Percentiles rank a stretch among this genome's conserved stretches.
These are phyloP conservation scores for Metarhizium guizhouense DNA, from an alignment of 2,329 filamentous ascomycete genomes.

Conservation along the genomic window DNA sequence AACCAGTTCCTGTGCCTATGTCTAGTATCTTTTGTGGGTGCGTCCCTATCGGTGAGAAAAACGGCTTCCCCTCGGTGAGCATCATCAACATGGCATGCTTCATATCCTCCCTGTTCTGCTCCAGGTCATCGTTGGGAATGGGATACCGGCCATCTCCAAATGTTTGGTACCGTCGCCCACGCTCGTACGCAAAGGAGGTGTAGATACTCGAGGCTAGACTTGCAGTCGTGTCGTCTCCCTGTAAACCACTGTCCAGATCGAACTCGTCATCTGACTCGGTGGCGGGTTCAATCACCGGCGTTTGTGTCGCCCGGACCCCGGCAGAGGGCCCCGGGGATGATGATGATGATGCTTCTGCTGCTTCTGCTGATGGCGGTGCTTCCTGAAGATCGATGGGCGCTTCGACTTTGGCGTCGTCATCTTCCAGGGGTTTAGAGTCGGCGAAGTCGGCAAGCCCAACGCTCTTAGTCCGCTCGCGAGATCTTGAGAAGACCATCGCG, in stretches of 20 bases:
- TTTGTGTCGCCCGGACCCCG: background rate
- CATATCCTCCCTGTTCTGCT: conserved; percentile 30
- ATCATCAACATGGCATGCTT: conserved; percentile 29
- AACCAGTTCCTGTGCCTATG: conserved; percentile 24
- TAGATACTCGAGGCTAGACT: conserved; percentile 9
- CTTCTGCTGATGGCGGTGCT: background rate
- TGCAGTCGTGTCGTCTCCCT: conserved; percentile 3
- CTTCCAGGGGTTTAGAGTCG: background rate
- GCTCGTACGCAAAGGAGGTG: conserved; percentile 7
- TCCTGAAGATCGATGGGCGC: background rate
- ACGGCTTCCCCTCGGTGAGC: conserved; percentile 25
- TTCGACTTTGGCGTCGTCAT: background rate
- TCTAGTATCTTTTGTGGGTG: conserved; percentile 28
- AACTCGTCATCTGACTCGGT: conserved; percentile 5
- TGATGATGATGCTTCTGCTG: background rate
- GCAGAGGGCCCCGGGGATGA: background rate
- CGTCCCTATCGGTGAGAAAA: conserved; percentile 30
- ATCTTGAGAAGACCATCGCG: background rate
- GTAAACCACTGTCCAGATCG: conserved; percentile 1
- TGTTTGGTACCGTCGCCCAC: conserved; percentile 20
- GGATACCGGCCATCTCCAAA: conserved; percentile 26
- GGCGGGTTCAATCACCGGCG: background rate
- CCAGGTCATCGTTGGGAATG: conserved; percentile 29
- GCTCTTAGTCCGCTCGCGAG: background rate
- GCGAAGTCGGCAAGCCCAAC: background rate